Evolutionary conservation across 2,329 filamentous ascomycete species (phyloP).

Genomic region (Diaporthe vaccinii): DNA sequence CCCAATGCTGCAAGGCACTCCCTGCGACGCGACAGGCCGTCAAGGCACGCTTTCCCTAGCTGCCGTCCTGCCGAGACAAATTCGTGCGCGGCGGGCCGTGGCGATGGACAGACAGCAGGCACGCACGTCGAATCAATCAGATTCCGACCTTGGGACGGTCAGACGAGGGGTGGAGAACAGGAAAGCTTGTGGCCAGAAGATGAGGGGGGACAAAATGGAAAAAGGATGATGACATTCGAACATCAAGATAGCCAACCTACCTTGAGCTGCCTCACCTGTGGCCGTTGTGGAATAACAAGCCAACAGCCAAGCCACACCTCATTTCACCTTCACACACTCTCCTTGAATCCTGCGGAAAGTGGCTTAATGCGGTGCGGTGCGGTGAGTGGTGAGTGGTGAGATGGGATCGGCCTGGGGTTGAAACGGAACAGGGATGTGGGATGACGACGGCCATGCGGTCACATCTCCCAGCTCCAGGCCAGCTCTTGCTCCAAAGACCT

Average conservation of each 20-base stretch:
- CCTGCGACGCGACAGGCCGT: slow-evolving; percentile 9
- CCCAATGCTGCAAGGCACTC: slow-evolving; percentile 18
- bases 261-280: background rate
- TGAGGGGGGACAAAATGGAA: background rate
- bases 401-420: slow-evolving; percentile 32
- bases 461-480: background rate
- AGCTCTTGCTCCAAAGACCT: background rate
- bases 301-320: slow-evolving; percentile 2
- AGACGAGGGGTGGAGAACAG: background rate
- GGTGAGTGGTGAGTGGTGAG: background rate
- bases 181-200: background rate
- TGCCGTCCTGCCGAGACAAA: slow-evolving; percentile 29
- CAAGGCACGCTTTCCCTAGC: slow-evolving; percentile 20
- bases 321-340: background rate
- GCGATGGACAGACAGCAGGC: slow-evolving; percentile 3
- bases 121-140: background rate
- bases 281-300: background rate
- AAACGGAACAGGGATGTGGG: slow-evolving; percentile 27
- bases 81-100: slow-evolving; percentile 19
- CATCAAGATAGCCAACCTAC: background rate
- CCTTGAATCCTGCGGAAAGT: slow-evolving; percentile 26
- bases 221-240: background rate
- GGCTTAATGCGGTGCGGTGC: background rate
- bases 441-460: slow-evolving; percentile 27
- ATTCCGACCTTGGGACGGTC: background rate